phyloP scores from a whole-genome alignment of 257 asterid species.

The Gynochthodes officinalis region DNA sequence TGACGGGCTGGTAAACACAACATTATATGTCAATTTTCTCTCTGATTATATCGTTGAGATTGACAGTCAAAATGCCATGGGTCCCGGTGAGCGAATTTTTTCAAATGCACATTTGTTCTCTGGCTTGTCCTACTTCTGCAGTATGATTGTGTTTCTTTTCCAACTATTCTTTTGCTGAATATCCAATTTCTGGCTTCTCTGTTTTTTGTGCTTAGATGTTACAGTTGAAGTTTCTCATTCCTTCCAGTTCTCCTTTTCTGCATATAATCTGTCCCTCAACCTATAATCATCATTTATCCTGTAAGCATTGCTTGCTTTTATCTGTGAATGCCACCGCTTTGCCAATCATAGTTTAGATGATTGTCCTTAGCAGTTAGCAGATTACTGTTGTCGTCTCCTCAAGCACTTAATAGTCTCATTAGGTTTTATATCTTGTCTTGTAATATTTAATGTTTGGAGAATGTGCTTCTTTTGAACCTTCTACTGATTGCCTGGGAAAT shows the following conservation, averaged over 20 bases:
- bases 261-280: neutral
- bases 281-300: neutral
- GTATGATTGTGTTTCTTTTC: neutral
- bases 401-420: conserved; percentile 2
- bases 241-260: neutral
- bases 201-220: neutral
- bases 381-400: neutral
- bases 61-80: conserved; percentile 59
- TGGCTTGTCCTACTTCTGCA: neutral
- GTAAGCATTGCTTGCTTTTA: neutral
- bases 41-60: conserved; percentile 81
- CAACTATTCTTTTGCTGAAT: neutral
- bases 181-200: neutral
- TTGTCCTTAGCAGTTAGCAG: neutral
- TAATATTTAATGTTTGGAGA: neutral
- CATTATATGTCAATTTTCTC: conserved; percentile 74
- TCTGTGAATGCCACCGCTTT: neutral
- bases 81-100: conserved; percentile 76
- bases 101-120: neutral
- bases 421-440: neutral
- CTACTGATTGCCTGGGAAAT: neutral
- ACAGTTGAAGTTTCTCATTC: neutral
- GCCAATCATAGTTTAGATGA: neutral
- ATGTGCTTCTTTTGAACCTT: neutral
- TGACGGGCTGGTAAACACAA: conserved; percentile 73